Conservation (phyloP, 2,329 filamentous ascomycete genomes). For the Lasiodiplodia sp. region DNA sequence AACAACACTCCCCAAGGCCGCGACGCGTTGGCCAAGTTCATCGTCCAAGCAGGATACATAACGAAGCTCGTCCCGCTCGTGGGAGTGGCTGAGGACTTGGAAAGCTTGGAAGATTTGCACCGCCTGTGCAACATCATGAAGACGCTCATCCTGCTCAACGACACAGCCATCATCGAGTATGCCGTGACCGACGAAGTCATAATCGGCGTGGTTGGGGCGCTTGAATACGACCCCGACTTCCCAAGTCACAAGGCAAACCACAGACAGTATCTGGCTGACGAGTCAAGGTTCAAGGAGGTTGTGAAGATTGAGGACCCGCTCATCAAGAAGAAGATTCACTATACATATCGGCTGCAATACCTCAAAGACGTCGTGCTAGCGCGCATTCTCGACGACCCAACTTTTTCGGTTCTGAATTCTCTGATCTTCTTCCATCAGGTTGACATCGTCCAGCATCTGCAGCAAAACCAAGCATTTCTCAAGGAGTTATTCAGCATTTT, state of each 20-base stretch:
- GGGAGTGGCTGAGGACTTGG: constrained; percentile 86
- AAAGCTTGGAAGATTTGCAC: constrained; percentile 86
- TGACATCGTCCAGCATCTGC: constrained; percentile 95
- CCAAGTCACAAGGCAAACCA: constrained; percentile 98
- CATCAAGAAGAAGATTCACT: constrained; percentile 90
- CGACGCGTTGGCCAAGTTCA: constrained; percentile 85
- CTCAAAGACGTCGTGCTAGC: constrained; percentile 98
- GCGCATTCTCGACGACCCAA: constrained; percentile 94
- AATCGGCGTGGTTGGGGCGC: constrained; percentile 88
- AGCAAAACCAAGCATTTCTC: constrained; percentile 78
- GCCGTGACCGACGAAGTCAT: constrained; percentile 90
- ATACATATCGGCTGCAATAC: constrained; percentile 94
- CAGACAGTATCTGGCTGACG: constrained; percentile 86
- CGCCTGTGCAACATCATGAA: constrained; percentile 98
- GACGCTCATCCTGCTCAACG: constrained; percentile 90
- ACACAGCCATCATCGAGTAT: constrained; percentile 92
- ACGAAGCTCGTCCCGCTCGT: constrained; percentile 85
- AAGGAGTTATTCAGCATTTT: constrained; percentile 90
- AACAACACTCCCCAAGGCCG: constrained; percentile 77
- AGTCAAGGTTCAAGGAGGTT: constrained; percentile 94
- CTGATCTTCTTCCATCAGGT: constrained; percentile 99
- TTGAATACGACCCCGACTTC: constrained; percentile 98
- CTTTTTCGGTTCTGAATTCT: constrained; percentile 95
- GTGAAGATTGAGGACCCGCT: constrained; percentile 85
- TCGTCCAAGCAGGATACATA: constrained; percentile 87